Conservation (phyloP, 129 eudicot genomes). For the Artemisia argyi region DNA sequence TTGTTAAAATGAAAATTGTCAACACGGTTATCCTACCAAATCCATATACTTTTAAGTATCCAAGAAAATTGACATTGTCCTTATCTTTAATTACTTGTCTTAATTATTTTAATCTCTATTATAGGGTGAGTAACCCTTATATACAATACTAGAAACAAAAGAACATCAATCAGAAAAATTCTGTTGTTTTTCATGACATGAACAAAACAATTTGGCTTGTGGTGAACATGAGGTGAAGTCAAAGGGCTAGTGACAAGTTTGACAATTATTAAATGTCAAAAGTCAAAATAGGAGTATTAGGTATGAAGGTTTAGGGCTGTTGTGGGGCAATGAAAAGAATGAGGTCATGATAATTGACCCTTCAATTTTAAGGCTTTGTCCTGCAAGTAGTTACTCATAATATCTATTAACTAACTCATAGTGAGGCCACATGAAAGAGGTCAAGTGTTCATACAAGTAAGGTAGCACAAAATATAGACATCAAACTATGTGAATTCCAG, state of each 20-base stretch:
- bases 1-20: conserved; percentile 9
- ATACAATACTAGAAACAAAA: too few relatives aligned
- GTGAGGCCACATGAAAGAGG: not conserved
- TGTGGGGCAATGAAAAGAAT: conserved; percentile 12
- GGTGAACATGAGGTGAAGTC: conserved; percentile 18
- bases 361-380: not conserved
- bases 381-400: not conserved
- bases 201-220: not conserved
- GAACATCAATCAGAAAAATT: not conserved
- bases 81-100: not conserved
- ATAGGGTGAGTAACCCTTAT: too few relatives aligned
- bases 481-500: too few relatives aligned
- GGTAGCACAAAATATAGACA: too few relatives aligned
- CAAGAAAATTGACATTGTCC: conserved; percentile 19
- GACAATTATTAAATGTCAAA: not conserved
- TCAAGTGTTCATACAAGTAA: too few relatives aligned
- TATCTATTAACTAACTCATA: not conserved
- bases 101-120: not conserved
- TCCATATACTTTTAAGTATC: conserved; percentile 21
- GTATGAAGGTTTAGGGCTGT: conserved; percentile 23
- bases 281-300: conserved; percentile 18
- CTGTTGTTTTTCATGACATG: not conserved
- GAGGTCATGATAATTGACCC: conserved; percentile 17
- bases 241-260: conserved; percentile 24
- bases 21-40: conserved; percentile 18